These are phyloP conservation scores for Avena insularis DNA, from an alignment of 176 grass and related monocot genomes.

Conservation along the genomic window DNA sequence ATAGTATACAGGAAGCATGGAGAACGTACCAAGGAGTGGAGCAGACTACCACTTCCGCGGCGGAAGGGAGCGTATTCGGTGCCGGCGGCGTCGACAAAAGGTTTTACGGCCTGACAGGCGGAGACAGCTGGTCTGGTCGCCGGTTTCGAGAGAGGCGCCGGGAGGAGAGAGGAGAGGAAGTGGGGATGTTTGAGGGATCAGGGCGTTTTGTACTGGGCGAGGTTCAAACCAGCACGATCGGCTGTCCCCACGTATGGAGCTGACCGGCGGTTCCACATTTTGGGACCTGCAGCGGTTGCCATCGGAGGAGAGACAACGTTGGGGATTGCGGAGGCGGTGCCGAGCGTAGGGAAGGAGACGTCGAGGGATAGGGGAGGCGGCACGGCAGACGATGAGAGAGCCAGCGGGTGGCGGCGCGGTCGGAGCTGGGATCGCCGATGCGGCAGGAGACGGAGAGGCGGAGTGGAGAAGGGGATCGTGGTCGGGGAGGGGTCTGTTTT, in stretches of 20 bases:
- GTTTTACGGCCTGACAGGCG: neutral
- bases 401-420: no score
- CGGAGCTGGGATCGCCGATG: no score
- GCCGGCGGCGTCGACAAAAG: neutral
- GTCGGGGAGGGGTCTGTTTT: no score
- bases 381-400: no score
- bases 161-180: constrained; percentile 6
- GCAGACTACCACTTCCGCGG: neutral
- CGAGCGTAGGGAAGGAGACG: no score
- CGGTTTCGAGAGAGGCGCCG: neutral
- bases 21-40: no score
- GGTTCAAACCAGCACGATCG: neutral
- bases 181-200: neutral
- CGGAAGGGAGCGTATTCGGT: neutral
- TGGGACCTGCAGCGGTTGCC: neutral
- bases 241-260: neutral
- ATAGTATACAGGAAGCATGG: no score
- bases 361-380: no score
- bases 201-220: neutral
- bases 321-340: no score
- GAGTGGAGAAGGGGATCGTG: no score
- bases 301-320: no score
- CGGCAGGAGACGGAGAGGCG: no score
- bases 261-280: neutral
- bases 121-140: neutral